These are phyloP conservation scores for Echinosphaeria canescens DNA, from an alignment of 2,329 filamentous ascomycete species.

Conservation along the genomic window DNA sequence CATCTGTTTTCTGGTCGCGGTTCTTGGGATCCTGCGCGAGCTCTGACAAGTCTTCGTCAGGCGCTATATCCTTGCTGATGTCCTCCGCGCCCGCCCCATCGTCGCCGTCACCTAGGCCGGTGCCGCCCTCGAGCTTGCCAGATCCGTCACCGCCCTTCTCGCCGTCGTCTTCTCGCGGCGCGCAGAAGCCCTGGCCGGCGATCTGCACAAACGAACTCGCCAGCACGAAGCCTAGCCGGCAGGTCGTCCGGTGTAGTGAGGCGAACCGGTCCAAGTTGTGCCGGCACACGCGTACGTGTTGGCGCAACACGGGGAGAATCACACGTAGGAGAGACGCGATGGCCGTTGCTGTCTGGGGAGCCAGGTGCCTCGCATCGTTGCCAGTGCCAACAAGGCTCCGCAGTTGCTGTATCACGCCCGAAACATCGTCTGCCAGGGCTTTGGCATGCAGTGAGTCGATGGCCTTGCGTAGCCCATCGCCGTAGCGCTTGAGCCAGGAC, in stretches of 20 bases:
- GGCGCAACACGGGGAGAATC: constrained; percentile 51
- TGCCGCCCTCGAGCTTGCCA: constrained; percentile 75
- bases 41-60: constrained; percentile 84
- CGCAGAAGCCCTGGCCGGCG: constrained; percentile 75
- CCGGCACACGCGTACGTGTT: constrained; percentile 44
- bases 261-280: constrained; percentile 35
- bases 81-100: constrained; percentile 92
- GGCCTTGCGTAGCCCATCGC: constrained; percentile 25
- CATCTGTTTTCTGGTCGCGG: constrained; percentile 35
- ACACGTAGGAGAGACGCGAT: too few species aligned
- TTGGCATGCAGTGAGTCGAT: constrained; percentile 35
- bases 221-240: constrained; percentile 55
- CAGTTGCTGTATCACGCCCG: constrained; percentile 14
- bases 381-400: constrained; percentile 11
- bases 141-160: constrained; percentile 45
- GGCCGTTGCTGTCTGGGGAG: constrained; percentile 11
- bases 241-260: constrained; percentile 45
- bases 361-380: too few species aligned
- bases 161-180: constrained; percentile 60
- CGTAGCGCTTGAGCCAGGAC: constrained; percentile 38
- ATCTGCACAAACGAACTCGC: constrained; percentile 61
- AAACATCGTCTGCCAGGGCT: constrained; percentile 24
- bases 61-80: constrained; percentile 89
- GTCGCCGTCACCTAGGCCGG: constrained; percentile 56
- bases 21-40: constrained; percentile 68